Evolutionary conservation across 176 grass and related monocot species (phyloP), one percentile per base, ranked within the genome.

Genomic region (Tuctoria greenei): DNA sequence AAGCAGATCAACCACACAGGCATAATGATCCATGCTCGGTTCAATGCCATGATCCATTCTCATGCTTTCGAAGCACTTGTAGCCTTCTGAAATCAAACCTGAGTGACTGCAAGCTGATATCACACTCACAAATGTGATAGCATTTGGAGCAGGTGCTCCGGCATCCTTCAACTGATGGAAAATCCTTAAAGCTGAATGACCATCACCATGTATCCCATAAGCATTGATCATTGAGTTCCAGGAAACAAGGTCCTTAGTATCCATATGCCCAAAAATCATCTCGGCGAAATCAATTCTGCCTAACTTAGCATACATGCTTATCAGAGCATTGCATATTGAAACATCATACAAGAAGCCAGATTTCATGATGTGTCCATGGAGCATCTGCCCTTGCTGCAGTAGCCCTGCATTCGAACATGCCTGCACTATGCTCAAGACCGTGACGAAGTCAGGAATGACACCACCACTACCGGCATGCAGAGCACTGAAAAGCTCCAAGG

Each of bases 191-290:
- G 87, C 84, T 16, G 74, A 90, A 27, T 52, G n/a, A 12, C 87
- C 87, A 73, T 88, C 75, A 34, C 91, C 87, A 45, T 90, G 85
- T 35, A 88, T 88, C 10, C 85, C 85, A 76, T 93, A 90, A 39
- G 79, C 71, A 59, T 84, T 71, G 67, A 90, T 93, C 51, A 93
- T 77, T 15, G 91, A 90, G 79, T 90, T 93, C 91, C 91, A 90
- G 17, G 91, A 93, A 55, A 83, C 81, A 46, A 88, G 21, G 75
- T 93, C 91, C 66, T 87, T 88, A n/a, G 28, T 13, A 66, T 80
- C 79, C 81, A 90, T 88, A 61, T 59, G 61, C 44, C 39, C 4
- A 35, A 93, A 93, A 25, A 93, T 80, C 76, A 83, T 58, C 46
- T 88, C 61, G 14, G 87, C 60, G 0, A 72, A 93, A 82, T 83